Evolutionary conservation across 768 basidiomycete species (phyloP).

Genomic region (Kwoniella pini): DNA sequence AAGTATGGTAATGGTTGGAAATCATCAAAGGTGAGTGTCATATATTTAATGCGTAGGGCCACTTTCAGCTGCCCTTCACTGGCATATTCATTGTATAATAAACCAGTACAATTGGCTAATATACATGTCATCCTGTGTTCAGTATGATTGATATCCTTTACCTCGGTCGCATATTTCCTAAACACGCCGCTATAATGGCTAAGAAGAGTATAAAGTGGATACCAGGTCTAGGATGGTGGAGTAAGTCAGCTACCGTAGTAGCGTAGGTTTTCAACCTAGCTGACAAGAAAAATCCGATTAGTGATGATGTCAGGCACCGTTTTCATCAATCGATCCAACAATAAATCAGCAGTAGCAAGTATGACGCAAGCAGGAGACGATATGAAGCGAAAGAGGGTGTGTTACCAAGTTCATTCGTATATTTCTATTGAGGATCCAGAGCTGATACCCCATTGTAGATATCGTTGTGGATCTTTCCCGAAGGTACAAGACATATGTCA

Average conservation of each 20-base stretch:
- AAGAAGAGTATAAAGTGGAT: conserved; percentile 83
- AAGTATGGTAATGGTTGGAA: conserved; percentile 76
- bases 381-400: conserved; percentile 64
- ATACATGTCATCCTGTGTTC: conserved; percentile 50
- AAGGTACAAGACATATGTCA: conserved; percentile 81
- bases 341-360: conserved; percentile 68
- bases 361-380: conserved; percentile 72
- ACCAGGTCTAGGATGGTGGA: conserved; percentile 82
- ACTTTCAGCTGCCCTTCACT: background rate
- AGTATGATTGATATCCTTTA: conserved; percentile 62
- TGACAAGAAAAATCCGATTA: conserved; percentile 6
- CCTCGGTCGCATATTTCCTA: conserved; percentile 79
- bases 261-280: background rate
- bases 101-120: too few relatives aligned
- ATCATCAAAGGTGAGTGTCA: conserved; percentile 69
- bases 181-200: conserved; percentile 80
- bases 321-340: conserved; percentile 85
- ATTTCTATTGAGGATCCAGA: background rate
- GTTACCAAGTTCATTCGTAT: conserved; percentile 11
- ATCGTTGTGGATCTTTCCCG: conserved; percentile 91
- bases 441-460: conserved; percentile 55
- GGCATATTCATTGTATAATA: too few relatives aligned
- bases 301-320: conserved; percentile 86
- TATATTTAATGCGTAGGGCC: background rate
- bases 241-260: conserved; percentile 22